Conservation (phyloP, 2,329 filamentous ascomycete genomes). For the Fusarium goolgardi region DNA sequence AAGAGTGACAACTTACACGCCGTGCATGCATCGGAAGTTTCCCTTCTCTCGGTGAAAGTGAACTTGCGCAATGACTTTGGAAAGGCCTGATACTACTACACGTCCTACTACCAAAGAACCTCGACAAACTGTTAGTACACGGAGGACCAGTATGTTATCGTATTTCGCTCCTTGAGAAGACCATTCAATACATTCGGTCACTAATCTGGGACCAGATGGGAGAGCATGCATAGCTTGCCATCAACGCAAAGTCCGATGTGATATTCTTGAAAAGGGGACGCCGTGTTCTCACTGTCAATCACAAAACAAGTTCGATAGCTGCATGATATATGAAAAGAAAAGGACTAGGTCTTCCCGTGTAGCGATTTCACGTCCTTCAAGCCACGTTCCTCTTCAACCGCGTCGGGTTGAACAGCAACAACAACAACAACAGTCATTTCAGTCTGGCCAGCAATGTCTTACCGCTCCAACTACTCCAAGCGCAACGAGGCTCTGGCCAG, state of each 20-base stretch:
- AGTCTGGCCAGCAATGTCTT: slow-evolving; percentile 50
- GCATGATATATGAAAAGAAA: slow-evolving; percentile 63
- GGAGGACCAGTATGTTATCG: slow-evolving; percentile 33
- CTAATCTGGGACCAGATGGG: slow-evolving; percentile 45
- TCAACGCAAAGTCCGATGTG: slow-evolving; percentile 63
- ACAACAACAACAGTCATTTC: not conserved
- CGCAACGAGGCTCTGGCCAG: slow-evolving; percentile 28
- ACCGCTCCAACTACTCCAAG: slow-evolving; percentile 42
- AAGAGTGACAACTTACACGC: slow-evolving; percentile 1
- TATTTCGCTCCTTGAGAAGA: not conserved
- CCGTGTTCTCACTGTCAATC: slow-evolving; percentile 62
- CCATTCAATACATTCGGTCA: not conserved
- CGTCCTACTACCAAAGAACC: not conserved
- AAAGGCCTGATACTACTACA: slow-evolving; percentile 6
- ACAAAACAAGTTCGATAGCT: slow-evolving; percentile 56
- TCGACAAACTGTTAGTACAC: not conserved
- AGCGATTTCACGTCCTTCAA: slow-evolving; percentile 40
- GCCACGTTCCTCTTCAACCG: slow-evolving; percentile 58
- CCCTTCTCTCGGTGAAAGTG: not conserved
- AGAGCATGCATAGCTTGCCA: slow-evolving; percentile 62
- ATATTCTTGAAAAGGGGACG: slow-evolving; percentile 59
- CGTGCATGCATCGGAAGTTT: slow-evolving; percentile 13
- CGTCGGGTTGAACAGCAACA: slow-evolving; percentile 49
- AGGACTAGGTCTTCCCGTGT: slow-evolving; percentile 52
- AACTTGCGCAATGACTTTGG: slow-evolving; percentile 19